phyloP scores from a whole-genome alignment of 2,329 filamentous ascomycete species.

The Sporothrix variecibatus region DNA sequence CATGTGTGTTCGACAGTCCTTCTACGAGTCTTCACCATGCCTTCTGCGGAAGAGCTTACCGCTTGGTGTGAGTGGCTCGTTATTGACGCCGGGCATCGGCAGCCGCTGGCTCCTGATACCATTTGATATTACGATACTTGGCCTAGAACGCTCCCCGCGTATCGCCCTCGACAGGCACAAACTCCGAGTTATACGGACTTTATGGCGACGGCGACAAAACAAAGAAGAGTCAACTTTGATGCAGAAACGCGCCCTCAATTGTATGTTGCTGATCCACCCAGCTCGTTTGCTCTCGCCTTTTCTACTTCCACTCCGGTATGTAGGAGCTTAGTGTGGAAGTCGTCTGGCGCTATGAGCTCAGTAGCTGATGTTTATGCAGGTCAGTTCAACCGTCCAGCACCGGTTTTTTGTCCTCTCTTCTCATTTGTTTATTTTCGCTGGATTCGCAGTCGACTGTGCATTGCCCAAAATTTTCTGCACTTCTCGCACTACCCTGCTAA shows the following conservation, averaged over 20 bases:
- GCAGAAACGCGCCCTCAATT: neutral
- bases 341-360: conserved; percentile 11
- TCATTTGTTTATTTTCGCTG: conserved; percentile 16
- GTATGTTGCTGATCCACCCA: neutral
- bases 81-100: conserved; percentile 13
- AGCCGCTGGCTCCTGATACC: neutral
- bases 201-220: neutral
- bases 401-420: conserved; percentile 28
- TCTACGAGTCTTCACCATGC: conserved; percentile 8
- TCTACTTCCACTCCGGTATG: neutral
- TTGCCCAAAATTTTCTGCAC: neutral
- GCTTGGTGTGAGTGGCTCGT: conserved; percentile 5
- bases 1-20: conserved; percentile 10
- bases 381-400: conserved; percentile 21
- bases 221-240: neutral
- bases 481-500: conserved; percentile 6
- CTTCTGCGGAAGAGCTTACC: conserved; percentile 1
- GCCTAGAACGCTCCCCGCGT: neutral
- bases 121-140: neutral
- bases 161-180: neutral
- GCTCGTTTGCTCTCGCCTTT: neutral
- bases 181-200: neutral
- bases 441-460: neutral
- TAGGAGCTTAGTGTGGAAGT: neutral
- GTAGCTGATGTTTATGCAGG: conserved; percentile 20